Evolutionary conservation across 768 basidiomycete genomes (phyloP).

Genomic region (Daedaleopsis sinensis): DNA sequence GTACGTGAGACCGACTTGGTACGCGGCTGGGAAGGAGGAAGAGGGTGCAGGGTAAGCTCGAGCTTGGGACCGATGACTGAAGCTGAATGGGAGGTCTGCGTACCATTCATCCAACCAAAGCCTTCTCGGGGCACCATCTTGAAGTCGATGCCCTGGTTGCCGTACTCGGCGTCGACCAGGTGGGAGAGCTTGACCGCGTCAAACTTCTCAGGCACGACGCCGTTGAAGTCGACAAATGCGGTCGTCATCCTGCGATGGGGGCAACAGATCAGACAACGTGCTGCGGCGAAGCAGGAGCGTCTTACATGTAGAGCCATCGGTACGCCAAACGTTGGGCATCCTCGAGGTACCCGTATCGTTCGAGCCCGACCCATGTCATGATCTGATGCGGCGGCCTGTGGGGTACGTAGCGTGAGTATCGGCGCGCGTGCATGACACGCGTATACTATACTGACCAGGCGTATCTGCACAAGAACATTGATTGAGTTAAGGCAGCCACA

Average conservation of each 20-base stretch:
- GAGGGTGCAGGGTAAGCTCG: too few species aligned
- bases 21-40: conserved; percentile 63
- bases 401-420: conserved; percentile 15
- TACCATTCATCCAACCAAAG: conserved; percentile 98
- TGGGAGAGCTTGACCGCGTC: conserved; percentile 96
- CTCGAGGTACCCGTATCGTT: conserved; percentile 93
- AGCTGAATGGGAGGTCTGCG: conserved; percentile 22
- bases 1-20: conserved; percentile 96
- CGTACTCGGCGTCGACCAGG: conserved; percentile 96
- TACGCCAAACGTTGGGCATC: conserved; percentile 94
- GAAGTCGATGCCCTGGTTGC: conserved; percentile 96
- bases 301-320: conserved; percentile 95
- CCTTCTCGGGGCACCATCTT: conserved; percentile 97
- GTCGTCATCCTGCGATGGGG: conserved; percentile 76
- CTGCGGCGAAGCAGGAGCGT: conserved; percentile 15
- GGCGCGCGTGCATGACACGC: not conserved
- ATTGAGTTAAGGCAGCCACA: conserved; percentile 17
- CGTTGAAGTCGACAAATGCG: conserved; percentile 95
- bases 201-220: conserved; percentile 98
- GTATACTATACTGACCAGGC: conserved; percentile 54
- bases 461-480: conserved; percentile 45
- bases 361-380: conserved; percentile 97
- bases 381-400: conserved; percentile 95
- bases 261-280: conserved; percentile 7
- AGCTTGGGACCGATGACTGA: conserved; percentile 2